Conservation (phyloP, 192 early-diverging fungal genomes). For the Chytriomyces sp. region DNA sequence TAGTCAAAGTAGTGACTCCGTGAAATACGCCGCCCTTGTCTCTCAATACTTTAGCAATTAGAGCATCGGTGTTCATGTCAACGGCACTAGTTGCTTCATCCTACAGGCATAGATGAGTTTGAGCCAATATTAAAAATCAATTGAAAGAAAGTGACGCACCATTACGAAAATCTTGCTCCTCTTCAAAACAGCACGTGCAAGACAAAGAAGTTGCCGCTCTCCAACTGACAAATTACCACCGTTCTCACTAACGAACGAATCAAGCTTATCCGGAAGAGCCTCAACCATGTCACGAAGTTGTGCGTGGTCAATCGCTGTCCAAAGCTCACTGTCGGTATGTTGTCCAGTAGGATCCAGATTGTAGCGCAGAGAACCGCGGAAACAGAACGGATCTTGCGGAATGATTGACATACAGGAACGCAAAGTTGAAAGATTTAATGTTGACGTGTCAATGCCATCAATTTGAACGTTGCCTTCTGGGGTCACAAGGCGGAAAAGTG, state of each 20-base stretch:
- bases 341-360: slow-evolving; percentile 70
- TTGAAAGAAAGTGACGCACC: slow-evolving; percentile 56
- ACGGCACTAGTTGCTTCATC: slow-evolving; percentile 64
- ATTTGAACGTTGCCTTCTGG: slow-evolving; percentile 36
- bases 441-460: slow-evolving; percentile 43
- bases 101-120: neutral
- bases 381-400: slow-evolving; percentile 57
- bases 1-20: slow-evolving; percentile 49
- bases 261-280: slow-evolving; percentile 51
- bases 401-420: slow-evolving; percentile 52
- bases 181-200: slow-evolving; percentile 34
- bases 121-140: neutral
- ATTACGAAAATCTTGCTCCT: slow-evolving; percentile 62
- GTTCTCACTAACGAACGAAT: slow-evolving; percentile 68
- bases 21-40: slow-evolving; percentile 31
- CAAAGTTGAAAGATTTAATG: slow-evolving; percentile 33
- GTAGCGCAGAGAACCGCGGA: slow-evolving; percentile 62
- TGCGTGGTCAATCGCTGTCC: slow-evolving; percentile 55
- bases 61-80: slow-evolving; percentile 54
- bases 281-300: slow-evolving; percentile 29
- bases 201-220: slow-evolving; percentile 34
- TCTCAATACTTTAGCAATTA: slow-evolving; percentile 68
- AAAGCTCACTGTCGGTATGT: slow-evolving; percentile 64
- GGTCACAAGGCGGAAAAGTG: slow-evolving; percentile 64
- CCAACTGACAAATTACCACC: slow-evolving; percentile 56